These are phyloP conservation scores for Diplodia sapinea DNA, from an alignment of 2,329 filamentous ascomycete genomes.

Conservation along the genomic window DNA sequence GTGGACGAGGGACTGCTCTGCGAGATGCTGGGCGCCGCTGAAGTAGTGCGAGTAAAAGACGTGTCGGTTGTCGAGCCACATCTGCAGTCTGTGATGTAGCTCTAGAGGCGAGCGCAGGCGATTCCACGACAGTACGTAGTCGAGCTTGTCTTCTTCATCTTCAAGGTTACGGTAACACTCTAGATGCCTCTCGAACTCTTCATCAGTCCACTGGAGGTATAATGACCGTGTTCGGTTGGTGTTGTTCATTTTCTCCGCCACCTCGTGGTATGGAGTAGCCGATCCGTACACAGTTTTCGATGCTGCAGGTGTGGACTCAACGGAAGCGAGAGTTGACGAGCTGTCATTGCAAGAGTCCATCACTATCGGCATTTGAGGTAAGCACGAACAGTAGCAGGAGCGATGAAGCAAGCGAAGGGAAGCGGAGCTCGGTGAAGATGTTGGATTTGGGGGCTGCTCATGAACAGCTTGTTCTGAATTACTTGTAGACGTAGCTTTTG, in stretches of 20 bases:
- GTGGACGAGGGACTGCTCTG: neutral
- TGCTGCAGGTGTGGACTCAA: neutral
- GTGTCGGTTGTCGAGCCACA: neutral
- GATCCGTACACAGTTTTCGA: neutral
- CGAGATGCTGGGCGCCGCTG: neutral
- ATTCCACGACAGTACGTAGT: neutral
- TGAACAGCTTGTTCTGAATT: neutral
- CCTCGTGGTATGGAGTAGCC: neutral
- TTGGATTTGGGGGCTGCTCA: neutral
- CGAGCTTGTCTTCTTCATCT: neutral
- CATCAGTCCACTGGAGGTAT: neutral
- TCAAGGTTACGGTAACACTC: neutral
- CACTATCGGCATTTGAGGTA: neutral
- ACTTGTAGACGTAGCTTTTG: neutral
- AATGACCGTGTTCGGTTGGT: neutral
- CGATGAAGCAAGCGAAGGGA: neutral
- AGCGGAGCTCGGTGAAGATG: neutral
- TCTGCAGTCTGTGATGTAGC: neutral
- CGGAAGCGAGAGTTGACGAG: neutral
- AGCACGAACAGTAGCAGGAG: too few relatives aligned
- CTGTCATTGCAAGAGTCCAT: neutral
- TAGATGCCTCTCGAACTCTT: neutral
- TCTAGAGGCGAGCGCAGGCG: neutral
- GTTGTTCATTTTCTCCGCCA: neutral
- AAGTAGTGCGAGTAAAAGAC: neutral